phyloP scores from a whole-genome alignment of 306 rosid species.

The Begonia masoniana region DNA sequence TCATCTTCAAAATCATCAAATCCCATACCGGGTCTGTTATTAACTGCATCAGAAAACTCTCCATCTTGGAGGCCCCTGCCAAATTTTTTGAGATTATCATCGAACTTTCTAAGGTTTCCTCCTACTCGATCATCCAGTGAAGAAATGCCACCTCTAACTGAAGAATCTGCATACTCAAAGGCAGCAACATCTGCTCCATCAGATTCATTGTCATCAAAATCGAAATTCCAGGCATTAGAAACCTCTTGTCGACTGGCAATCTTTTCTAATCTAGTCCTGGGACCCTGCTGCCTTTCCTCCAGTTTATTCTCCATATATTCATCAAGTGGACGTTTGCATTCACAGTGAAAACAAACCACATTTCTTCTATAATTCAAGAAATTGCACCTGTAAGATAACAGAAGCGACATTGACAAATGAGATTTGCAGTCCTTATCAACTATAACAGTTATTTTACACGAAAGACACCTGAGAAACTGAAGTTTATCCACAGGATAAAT shows the following conservation, averaged over 20 bases:
- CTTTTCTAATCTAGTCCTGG: conserved; percentile 40
- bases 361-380: conserved; percentile 93
- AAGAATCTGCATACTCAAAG: conserved; percentile 85
- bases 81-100: conserved; percentile 28
- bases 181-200: conserved; percentile 98
- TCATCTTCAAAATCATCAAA: conserved; percentile 93
- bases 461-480: no score
- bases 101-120: conserved; percentile 30
- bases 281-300: conserved; percentile 39
- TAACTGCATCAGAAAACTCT: conserved; percentile 30
- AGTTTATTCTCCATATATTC: conserved; percentile 50
- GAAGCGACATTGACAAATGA: background rate
- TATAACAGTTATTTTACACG: no score
- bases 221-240: conserved; percentile 93
- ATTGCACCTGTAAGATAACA: conserved; percentile 71
- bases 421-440: no score
- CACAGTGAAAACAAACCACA: conserved; percentile 85
- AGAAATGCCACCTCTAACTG: conserved; percentile 30
- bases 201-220: conserved; percentile 92
- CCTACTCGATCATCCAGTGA: conserved; percentile 28
- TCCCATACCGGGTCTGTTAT: conserved; percentile 45
- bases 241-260: conserved; percentile 36
- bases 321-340: conserved; percentile 91
- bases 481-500: no score
- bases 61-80: conserved; percentile 32